Evolutionary conservation across 2,329 filamentous ascomycete genomes (phyloP).

Genomic region (Fusarium sp.): DNA sequence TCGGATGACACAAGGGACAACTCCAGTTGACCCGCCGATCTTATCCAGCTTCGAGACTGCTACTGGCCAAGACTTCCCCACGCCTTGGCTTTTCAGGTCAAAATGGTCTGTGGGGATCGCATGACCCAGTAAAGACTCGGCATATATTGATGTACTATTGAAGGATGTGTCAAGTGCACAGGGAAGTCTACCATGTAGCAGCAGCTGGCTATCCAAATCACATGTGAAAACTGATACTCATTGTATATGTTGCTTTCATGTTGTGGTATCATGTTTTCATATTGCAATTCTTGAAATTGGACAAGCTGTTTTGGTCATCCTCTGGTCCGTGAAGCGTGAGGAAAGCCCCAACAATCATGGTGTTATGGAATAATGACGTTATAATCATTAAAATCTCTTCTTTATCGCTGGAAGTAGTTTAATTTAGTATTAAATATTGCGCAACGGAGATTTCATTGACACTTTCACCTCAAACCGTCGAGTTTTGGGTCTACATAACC

Average conservation of each 20-base stretch:
- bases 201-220: not conserved
- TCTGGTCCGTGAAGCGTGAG: rapidly evolving
- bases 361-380: rapidly evolving
- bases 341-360: rapidly evolving
- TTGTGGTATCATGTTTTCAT: rapidly evolving
- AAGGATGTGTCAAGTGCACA: not conserved
- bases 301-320: rapidly evolving
- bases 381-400: too few species aligned
- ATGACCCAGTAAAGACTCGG: not conserved
- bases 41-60: not conserved
- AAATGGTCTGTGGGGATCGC: not conserved
- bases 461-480: rapidly evolving
- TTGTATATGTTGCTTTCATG: rapidly evolving
- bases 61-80: not conserved
- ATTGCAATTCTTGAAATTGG: rapidly evolving
- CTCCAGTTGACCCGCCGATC: not conserved
- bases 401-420: rapidly evolving
- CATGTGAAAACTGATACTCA: rapidly evolving
- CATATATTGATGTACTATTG: not conserved
- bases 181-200: rapidly evolving
- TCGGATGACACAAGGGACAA: too few species aligned
- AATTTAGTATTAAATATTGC: rapidly evolving
- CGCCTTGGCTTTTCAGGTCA: not conserved
- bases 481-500: not conserved
- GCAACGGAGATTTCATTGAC: too few species aligned